Percentiles rank a stretch among this genome's conserved stretches.
Conservation (phyloP, 192 early-diverging fungal species). For the Bifiguratus adelaidae region DNA sequence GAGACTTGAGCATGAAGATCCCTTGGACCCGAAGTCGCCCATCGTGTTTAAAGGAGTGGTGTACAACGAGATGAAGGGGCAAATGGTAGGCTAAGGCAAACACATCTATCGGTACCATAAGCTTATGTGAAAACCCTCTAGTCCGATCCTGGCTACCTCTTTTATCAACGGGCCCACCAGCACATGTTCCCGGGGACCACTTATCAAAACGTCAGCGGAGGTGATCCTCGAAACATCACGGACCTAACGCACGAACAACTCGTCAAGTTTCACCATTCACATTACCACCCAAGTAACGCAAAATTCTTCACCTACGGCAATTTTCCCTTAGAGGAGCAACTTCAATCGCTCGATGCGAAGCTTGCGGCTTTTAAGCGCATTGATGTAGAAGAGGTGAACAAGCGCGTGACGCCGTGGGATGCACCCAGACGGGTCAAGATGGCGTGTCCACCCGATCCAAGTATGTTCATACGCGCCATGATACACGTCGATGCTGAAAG, state of each 20-base stretch:
- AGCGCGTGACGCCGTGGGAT: constrained; percentile 36
- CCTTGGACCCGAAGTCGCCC: constrained; percentile 42
- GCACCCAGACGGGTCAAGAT: constrained; percentile 30
- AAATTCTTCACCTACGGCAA: constrained; percentile 84
- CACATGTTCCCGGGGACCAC: constrained; percentile 76
- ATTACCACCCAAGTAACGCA: constrained; percentile 93
- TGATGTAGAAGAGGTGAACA: constrained; percentile 29
- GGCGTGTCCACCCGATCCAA: constrained; percentile 58
- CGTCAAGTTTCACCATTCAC: constrained; percentile 66
- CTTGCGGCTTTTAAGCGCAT: constrained; percentile 48
- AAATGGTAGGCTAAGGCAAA: constrained; percentile 29
- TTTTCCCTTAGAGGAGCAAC: constrained; percentile 64
- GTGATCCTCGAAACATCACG: constrained; percentile 81
- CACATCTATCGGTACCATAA: background rate
- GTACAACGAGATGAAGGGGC: constrained; percentile 98
- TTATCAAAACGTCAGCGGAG: constrained; percentile 78
- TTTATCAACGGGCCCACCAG: constrained; percentile 65
- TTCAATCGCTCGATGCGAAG: constrained; percentile 50
- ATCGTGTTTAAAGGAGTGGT: constrained; percentile 91
- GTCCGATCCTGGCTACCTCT: constrained; percentile 76
- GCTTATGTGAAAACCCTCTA: too few species aligned
- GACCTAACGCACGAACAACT: constrained; percentile 80
- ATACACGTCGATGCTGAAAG: background rate
- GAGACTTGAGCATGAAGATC: constrained; percentile 76
- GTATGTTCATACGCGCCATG: constrained; percentile 20